A percentile compares a stretch with the other conserved stretches of the same genome.
phyloP scores from a whole-genome alignment of 108 stramenopile species.

The Skeletonema potamos region DNA sequence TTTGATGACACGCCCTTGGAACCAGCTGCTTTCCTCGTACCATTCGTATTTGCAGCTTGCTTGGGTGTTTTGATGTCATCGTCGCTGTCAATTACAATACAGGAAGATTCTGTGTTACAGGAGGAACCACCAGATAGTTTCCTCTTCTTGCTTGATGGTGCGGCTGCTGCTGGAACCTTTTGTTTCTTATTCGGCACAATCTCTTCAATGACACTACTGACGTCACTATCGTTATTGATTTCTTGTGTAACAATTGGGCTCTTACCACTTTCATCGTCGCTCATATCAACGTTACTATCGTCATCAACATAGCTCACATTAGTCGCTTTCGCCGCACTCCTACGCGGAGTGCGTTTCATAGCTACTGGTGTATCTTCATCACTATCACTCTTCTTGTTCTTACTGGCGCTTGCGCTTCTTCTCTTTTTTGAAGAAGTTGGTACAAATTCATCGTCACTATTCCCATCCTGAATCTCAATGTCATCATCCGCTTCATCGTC shows the following conservation, averaged over 20 bases:
- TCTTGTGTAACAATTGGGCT: background rate
- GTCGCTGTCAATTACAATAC: slow-evolving; percentile 17
- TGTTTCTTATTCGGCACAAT: background rate
- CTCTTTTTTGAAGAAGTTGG: slow-evolving; percentile 41
- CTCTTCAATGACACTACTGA: background rate
- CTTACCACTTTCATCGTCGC: background rate
- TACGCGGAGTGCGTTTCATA: slow-evolving; percentile 28
- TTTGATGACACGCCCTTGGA: background rate
- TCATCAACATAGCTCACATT: slow-evolving; percentile 48
- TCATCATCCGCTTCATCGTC: slow-evolving; percentile 9
- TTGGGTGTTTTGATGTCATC: background rate
- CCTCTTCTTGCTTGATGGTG: background rate
- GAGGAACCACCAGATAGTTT: background rate
- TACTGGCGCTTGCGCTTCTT: slow-evolving; percentile 5
- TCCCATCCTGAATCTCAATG: slow-evolving; percentile 11
- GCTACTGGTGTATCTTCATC: slow-evolving; percentile 14
- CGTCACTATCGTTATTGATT: background rate
- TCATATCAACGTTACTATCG: slow-evolving; percentile 28
- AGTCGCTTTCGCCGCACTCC: slow-evolving; percentile 18
- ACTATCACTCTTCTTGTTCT: slow-evolving; percentile 11
- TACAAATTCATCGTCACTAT: slow-evolving; percentile 48
- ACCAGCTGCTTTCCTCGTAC: background rate
- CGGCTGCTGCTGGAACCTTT: background rate
- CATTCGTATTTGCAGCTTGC: background rate
- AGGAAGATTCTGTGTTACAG: background rate